These are phyloP conservation scores for Dinochytrium kinnereticum DNA, from an alignment of 371 early-diverging fungal species.

Conservation along the genomic window DNA sequence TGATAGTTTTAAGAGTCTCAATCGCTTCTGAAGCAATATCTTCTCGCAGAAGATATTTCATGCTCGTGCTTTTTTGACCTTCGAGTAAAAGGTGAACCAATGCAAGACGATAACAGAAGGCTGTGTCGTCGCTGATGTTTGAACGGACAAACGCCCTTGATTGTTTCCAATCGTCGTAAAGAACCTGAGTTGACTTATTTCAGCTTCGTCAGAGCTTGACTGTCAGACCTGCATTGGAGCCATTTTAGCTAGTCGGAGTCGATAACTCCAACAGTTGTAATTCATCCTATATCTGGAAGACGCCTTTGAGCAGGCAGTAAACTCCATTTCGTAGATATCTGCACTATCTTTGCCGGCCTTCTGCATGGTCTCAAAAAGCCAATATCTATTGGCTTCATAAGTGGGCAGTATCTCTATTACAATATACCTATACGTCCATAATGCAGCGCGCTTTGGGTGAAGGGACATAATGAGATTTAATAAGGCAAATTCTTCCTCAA, in stretches of 20 bases:
- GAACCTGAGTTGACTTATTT: background rate
- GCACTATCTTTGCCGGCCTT: background rate
- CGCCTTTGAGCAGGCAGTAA: slow-evolving; percentile 23
- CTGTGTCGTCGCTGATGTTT: slow-evolving; percentile 6
- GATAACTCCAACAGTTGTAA: slow-evolving; percentile 33
- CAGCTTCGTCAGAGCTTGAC: background rate
- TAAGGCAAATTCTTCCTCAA: slow-evolving; percentile 23
- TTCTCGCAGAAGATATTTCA: no score
- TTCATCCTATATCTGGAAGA: slow-evolving; percentile 32
- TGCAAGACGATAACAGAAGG: background rate
- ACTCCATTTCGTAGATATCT: background rate
- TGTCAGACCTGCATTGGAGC: background rate
- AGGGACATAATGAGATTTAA: slow-evolving; percentile 27
- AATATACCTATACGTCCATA: slow-evolving; percentile 23
- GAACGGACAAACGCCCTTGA: background rate
- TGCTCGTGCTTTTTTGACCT: background rate
- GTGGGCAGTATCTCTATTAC: background rate
- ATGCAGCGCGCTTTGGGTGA: slow-evolving; percentile 32
- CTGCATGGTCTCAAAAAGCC: background rate
- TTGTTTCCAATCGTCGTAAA: background rate
- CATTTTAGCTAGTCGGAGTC: background rate
- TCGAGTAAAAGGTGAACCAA: background rate
- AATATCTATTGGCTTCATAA: background rate
- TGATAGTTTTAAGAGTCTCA: background rate
- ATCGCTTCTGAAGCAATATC: background rate